A percentile compares a stretch with the other conserved stretches of the same genome.
Conservation (phyloP, 2,329 filamentous ascomycete genomes). For the Cladosporium velox region DNA sequence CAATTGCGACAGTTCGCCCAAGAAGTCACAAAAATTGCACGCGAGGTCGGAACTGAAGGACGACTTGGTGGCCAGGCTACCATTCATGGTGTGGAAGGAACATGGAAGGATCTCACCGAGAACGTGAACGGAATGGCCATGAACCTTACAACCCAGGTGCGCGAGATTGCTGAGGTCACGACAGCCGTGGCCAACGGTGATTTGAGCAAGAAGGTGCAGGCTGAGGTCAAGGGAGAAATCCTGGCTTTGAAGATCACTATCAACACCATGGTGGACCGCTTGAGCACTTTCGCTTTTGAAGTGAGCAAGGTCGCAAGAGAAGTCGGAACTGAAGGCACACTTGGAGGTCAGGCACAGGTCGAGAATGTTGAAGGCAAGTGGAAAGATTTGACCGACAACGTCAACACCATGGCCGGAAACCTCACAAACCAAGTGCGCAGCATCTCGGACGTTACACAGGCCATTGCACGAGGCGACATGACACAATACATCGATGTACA, state of each 20-base stretch:
- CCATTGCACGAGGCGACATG: constrained; percentile 93
- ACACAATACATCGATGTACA: constrained; percentile 94
- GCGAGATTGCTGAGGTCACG: constrained; percentile 56
- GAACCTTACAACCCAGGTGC: constrained; percentile 53
- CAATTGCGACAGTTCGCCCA: constrained; percentile 55
- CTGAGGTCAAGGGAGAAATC: constrained; percentile 55
- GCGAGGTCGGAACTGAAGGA: constrained; percentile 56
- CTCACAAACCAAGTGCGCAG: constrained; percentile 73
- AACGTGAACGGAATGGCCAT: constrained; percentile 58
- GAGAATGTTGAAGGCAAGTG: constrained; percentile 67
- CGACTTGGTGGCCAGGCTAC: constrained; percentile 54
- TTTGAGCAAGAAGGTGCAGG: constrained; percentile 54
- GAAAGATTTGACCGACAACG: constrained; percentile 67
- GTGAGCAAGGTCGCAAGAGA: constrained; percentile 67
- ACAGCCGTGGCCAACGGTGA: constrained; percentile 55
- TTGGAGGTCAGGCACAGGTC: constrained; percentile 65
- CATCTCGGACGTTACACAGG: constrained; percentile 91
- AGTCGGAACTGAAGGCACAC: constrained; percentile 64
- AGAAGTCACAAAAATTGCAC: constrained; percentile 55
- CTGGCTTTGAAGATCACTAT: constrained; percentile 78
- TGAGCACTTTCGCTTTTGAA: constrained; percentile 65
- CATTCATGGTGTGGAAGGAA: constrained; percentile 55
- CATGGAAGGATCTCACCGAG: constrained; percentile 57
- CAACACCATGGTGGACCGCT: constrained; percentile 67
- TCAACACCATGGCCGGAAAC: constrained; percentile 68